Percentiles rank a stretch among this genome's conserved stretches.
Conservation (phyloP, 2,329 filamentous ascomycete genomes). For the Penicillium italicum region DNA sequence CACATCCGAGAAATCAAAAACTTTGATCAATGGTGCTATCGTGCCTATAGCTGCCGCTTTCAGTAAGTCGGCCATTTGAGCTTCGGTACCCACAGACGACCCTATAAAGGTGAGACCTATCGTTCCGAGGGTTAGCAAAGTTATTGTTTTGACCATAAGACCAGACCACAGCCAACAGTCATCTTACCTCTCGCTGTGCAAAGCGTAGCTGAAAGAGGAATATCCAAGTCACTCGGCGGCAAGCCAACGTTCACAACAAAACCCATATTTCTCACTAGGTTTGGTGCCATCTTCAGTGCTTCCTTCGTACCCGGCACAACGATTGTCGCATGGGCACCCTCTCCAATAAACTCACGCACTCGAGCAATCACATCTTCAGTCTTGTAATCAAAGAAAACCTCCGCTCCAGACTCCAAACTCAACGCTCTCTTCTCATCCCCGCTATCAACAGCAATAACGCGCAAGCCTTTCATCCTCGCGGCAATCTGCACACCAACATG, state of each 20-base stretch:
- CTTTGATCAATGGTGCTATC: slow-evolving; percentile 17
- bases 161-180: background rate
- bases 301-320: slow-evolving; percentile 22
- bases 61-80: slow-evolving; percentile 18
- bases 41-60: slow-evolving; percentile 16
- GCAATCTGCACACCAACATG: slow-evolving; percentile 55
- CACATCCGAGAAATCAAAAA: slow-evolving; percentile 18
- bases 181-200: slow-evolving; percentile 26
- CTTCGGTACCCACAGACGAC: slow-evolving; percentile 24
- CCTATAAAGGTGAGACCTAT: slow-evolving; percentile 22
- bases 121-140: background rate
- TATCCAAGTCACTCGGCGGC: slow-evolving; percentile 21
- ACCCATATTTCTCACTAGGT: slow-evolving; percentile 21
- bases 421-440: slow-evolving; percentile 19
- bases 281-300: slow-evolving; percentile 19
- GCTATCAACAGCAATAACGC: slow-evolving; percentile 49
- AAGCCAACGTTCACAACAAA: slow-evolving; percentile 22
- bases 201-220: slow-evolving; percentile 22
- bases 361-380: slow-evolving; percentile 20
- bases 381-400: slow-evolving; percentile 21
- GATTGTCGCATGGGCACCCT: slow-evolving; percentile 23
- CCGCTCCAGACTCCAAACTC: slow-evolving; percentile 21
- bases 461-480: slow-evolving; percentile 51
- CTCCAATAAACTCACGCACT: slow-evolving; percentile 18
- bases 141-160: background rate